Base-by-base conservation (phyloP, 345 rosid genomes). In the Gossypium bickii region DNA sequence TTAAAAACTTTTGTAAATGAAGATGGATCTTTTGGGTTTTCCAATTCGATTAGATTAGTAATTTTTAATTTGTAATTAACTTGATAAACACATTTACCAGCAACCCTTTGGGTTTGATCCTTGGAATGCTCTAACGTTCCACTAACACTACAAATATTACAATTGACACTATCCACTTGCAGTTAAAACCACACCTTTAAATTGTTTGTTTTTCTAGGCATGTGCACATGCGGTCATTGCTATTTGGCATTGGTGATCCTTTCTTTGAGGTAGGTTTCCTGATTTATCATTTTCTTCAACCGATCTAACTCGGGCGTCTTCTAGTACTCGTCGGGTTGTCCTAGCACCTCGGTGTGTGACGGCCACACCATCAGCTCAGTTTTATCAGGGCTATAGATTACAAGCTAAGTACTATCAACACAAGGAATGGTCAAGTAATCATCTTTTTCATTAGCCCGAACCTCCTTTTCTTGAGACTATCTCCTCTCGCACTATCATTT, bases 401-500 rank as follows among this genome's bases (percentile, higher is more conserved):
- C 48, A 1, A 51, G 72, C 48, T 77, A 83, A 9, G 83, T 85
- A 17, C 29, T 15, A 15, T 80, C 75, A 7, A 77, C 89, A 22
- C 88, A 89, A 0, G 84, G 61, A 4, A 70, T 81, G 49, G 75
- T 79, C 7, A 87, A 68, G 29, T 89, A 24, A 81, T 75, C 71
- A 83, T 87, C 24, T 87, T 89, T 61, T 85, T 85, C 52, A 87
- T 2, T 13, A 89, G 60, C 48, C 88, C 90, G 3, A 9, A 13
- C 67, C 80, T 80, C 71, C 85, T 85, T 68, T 87, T 84, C 77
- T 74, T 84, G 12, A 85, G 82, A 76, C 87, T 80, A n/a, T 82
- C 82, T 80, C 71, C 85, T 38, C 89, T 80, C 2, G 86, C 87
- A n/a, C 38, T 64, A 6, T 82, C 85, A 74, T 76, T 84, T 45